Evolutionary conservation across 345 rosid genomes (phyloP).

Genomic region (Boechera divaricarpa): DNA sequence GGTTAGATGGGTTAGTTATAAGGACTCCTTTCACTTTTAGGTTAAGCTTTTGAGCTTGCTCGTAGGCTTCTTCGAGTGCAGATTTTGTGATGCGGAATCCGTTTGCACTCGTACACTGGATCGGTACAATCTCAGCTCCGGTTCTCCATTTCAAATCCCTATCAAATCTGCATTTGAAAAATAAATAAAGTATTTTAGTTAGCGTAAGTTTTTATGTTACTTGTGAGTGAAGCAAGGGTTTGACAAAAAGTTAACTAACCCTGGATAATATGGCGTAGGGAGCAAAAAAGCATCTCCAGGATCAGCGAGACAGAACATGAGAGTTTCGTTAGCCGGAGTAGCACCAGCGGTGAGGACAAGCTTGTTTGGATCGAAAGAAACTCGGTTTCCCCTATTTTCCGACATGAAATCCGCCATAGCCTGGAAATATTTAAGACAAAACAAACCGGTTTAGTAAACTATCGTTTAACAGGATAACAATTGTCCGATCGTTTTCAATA

Average conservation of each 20-base stretch:
- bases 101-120: conserved; percentile 58
- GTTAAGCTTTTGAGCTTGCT: conserved; percentile 58
- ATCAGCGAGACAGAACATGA: conserved; percentile 72
- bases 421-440: conserved; percentile 38
- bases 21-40: conserved; percentile 75
- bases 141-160: conserved; percentile 77
- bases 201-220: conserved; percentile 40
- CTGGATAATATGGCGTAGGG: conserved; percentile 87
- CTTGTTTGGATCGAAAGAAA: conserved; percentile 60
- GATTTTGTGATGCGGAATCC: conserved; percentile 59
- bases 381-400: conserved; percentile 76
- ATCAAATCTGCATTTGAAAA: conserved; percentile 56
- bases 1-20: conserved; percentile 83
- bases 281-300: conserved; percentile 79
- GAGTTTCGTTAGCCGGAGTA: conserved; percentile 79
- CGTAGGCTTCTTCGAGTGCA: conserved; percentile 69
- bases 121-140: conserved; percentile 64
- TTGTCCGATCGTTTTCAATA: not conserved
- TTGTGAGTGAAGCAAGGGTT: conserved; percentile 37
- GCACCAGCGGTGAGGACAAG: conserved; percentile 82
- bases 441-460: conserved; percentile 20
- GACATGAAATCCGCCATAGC: conserved; percentile 78
- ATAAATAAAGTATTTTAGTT: conserved; percentile 12
- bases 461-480: not conserved
- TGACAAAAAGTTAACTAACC: conserved; percentile 53